Percentiles rank a stretch among this genome's conserved stretches.
phyloP scores from a whole-genome alignment of 139 green algal genomes.

The Volvox reticuliferus region DNA sequence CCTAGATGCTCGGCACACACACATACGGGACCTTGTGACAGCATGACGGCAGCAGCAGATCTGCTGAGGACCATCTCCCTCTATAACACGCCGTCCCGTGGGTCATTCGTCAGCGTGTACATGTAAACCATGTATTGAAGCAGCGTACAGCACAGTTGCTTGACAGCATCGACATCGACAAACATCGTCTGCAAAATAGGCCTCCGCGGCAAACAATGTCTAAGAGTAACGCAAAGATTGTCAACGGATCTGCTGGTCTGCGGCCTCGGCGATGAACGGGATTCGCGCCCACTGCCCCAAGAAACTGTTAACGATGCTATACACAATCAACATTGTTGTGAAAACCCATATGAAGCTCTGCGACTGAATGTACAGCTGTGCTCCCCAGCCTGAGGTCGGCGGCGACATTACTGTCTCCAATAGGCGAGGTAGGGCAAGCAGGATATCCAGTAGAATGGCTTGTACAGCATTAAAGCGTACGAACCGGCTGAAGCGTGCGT shows the following conservation, averaged over 20 bases:
- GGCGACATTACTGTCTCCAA: slow-evolving; percentile 62
- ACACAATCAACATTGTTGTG: slow-evolving; percentile 57
- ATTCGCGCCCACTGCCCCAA: slow-evolving; percentile 58
- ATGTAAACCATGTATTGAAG: too few species aligned
- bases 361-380: slow-evolving; percentile 65
- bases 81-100: too few species aligned
- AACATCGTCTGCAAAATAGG: background rate
- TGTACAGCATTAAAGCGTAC: slow-evolving; percentile 69
- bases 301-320: slow-evolving; percentile 51
- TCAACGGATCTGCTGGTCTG: slow-evolving; percentile 63
- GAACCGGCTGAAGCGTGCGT: slow-evolving; percentile 62
- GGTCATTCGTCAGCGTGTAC: too few species aligned
- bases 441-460: slow-evolving; percentile 74
- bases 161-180: too few species aligned
- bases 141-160: too few species aligned
- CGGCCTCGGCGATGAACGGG: slow-evolving; percentile 68
- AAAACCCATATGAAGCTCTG: slow-evolving; percentile 74
- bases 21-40: too few species aligned
- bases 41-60: too few species aligned
- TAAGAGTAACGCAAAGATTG: too few species aligned
- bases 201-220: too few species aligned
- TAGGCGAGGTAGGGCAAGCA: slow-evolving; percentile 68
- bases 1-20: too few species aligned
- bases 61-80: too few species aligned
- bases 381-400: slow-evolving; percentile 55